Evolutionary conservation across 257 asterid species (phyloP), one percentile per base, ranked within the genome.

Genomic region (Lantana camara): DNA sequence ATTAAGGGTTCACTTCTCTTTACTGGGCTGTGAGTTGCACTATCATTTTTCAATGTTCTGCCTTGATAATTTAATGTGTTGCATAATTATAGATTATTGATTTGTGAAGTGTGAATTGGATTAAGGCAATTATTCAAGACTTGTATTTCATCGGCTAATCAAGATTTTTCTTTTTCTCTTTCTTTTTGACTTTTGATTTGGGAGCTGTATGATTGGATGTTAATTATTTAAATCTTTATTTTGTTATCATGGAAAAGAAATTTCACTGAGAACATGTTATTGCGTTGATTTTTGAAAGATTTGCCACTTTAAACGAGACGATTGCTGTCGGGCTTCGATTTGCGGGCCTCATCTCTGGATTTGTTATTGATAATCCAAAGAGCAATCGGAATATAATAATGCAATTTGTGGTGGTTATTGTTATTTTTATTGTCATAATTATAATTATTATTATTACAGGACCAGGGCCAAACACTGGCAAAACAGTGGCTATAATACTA

Each of bases 401-500:
- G 73, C 57, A 69, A 66, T 58, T 65, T 63, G 71, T 69, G 46
- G 44, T 60, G n/a, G n/a, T n/a, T n/a, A n/a, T n/a, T n/a, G n/a
- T n/a, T n/a, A n/a, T n/a, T n/a, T n/a, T n/a, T n/a, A n/a, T n/a
- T n/a, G n/a, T n/a, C n/a, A n/a, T n/a, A n/a, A n/a, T n/a, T n/a
- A n/a, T n/a, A n/a, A n/a, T 46, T 71, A 74, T 37, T 52, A 50
- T 64, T 48, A 30, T 73, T 19, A 64, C 69, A 74, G 90, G 95
- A 59, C 47, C 91, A 69, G 88, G 87, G 59, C 80, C 83, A 72
- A 79, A 67, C 69, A 80, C 89, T 37, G 95, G 94, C 20, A 89
- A 87, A 68, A 89, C 97, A 1, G 91, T 87, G 79, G 97, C 97
- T 51, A 89, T 89, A 52, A 87, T 89, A 66, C 29, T 86, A 60